Evolutionary conservation across 352 stramenopile species (phyloP).

Genomic region (Pythium sp.): DNA sequence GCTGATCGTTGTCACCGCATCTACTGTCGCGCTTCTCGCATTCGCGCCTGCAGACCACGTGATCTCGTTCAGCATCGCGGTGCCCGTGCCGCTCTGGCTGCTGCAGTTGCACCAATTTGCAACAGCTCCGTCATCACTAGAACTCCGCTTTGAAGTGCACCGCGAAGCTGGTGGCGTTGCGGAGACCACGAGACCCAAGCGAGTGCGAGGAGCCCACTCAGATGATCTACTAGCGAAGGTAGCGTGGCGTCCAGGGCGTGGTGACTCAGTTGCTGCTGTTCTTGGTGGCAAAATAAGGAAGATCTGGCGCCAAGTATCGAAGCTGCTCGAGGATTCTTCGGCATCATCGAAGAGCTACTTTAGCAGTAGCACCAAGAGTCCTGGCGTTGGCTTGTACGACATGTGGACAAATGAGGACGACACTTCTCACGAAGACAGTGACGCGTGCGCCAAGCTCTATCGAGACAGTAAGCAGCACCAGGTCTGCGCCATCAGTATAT

Average conservation of each 20-base stretch:
- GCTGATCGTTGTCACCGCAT: background rate
- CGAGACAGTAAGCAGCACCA: slow-evolving; percentile 41
- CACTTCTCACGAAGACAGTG: slow-evolving; percentile 17
- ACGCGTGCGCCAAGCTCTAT: slow-evolving; percentile 42
- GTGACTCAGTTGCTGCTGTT: too few species aligned
- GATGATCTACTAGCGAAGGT: background rate
- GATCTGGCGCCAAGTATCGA: background rate
- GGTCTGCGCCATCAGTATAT: slow-evolving; percentile 54
- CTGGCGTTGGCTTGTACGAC: background rate
- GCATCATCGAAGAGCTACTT: background rate
- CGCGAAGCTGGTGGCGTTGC: background rate
- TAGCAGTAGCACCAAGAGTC: background rate
- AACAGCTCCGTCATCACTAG: background rate
- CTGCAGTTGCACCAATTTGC: slow-evolving; percentile 4
- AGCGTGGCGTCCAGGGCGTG: too few species aligned
- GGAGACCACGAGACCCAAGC: background rate
- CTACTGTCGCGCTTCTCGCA: background rate
- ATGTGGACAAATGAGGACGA: slow-evolving; percentile 9
- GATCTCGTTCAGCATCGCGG: background rate
- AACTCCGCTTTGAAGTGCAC: background rate
- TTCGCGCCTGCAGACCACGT: background rate
- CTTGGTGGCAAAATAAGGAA: background rate
- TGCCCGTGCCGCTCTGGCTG: background rate
- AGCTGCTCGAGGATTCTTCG: background rate
- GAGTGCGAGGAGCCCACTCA: background rate